Percentiles rank a stretch among this genome's conserved stretches.
Conservation (phyloP, 2,329 filamentous ascomycete genomes). For the Sporothrix luriei region DNA sequence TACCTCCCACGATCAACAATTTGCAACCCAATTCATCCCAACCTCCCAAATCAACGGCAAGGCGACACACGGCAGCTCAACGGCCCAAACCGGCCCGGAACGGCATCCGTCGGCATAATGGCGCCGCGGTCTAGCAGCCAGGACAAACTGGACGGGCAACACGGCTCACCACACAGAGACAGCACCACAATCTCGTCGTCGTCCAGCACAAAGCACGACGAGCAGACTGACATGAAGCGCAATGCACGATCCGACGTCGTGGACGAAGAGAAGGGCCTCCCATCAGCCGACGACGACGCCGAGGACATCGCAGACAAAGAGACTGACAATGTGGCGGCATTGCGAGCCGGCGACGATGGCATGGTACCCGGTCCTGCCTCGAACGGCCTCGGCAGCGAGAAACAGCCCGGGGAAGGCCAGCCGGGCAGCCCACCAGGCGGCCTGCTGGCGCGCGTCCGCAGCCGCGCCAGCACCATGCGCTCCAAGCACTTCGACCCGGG, state of each 20-base stretch:
- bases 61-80: not conserved
- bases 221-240: not conserved
- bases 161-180: not conserved
- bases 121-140: conserved; percentile 4
- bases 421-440: conserved; percentile 31
- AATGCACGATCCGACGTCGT: not conserved
- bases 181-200: not conserved
- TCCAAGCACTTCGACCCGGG: conserved; percentile 43
- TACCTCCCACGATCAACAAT: not conserved
- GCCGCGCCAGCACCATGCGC: conserved; percentile 48
- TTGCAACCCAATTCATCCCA: too few relatives aligned
- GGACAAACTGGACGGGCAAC: not conserved
- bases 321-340: not conserved
- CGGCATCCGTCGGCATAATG: not conserved
- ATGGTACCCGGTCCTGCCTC: not conserved
- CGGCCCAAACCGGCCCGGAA: not conserved
- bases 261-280: conserved; percentile 17
- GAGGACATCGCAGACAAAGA: not conserved
- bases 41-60: not conserved
- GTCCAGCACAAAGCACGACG: conserved; percentile 22
- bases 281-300: not conserved
- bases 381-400: conserved; percentile 13
- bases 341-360: not conserved
- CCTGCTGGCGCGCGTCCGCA: conserved; percentile 46
- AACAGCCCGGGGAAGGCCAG: not conserved